Percentiles rank a stretch among this genome's conserved stretches.
These are phyloP conservation scores for Ophidiomyces ophidiicola DNA, from an alignment of 2,329 filamentous ascomycete genomes.

Conservation along the genomic window DNA sequence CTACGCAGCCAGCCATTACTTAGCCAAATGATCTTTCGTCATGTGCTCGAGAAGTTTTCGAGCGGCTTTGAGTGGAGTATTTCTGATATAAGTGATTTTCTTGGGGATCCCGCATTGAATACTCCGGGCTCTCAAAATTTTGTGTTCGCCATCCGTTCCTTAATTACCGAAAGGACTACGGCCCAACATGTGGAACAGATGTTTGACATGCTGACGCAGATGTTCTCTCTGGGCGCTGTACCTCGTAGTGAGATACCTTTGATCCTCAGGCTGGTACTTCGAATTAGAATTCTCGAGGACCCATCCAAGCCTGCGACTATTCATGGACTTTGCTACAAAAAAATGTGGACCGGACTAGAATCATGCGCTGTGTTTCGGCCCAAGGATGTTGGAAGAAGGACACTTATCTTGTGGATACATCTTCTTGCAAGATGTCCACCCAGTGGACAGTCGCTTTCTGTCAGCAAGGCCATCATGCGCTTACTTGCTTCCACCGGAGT, in stretches of 20 bases:
- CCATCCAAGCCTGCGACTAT: conserved; percentile 14
- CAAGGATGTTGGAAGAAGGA: conserved; percentile 22
- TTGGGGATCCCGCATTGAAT: conserved; percentile 29
- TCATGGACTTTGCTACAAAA: conserved; percentile 20
- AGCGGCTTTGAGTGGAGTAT: conserved; percentile 11
- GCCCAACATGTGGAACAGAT: conserved; percentile 17
- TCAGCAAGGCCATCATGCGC: conserved; percentile 23
- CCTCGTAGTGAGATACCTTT: conserved; percentile 23
- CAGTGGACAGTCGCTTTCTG: conserved; percentile 14
- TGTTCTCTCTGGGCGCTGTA: conserved; percentile 27
- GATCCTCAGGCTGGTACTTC: conserved; percentile 24
- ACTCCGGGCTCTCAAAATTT: conserved; percentile 28
- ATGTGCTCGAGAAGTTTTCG: conserved; percentile 19
- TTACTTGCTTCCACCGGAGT: conserved; percentile 11
- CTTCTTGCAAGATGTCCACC: conserved; percentile 18
- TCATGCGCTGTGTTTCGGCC: conserved; percentile 26
- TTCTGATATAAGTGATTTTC: conserved; percentile 23
- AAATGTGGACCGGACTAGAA: conserved; percentile 30
- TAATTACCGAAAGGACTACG: conserved; percentile 16
- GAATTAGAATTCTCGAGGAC: conserved; percentile 13
- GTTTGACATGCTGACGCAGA: conserved; percentile 21
- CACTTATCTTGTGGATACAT: conserved; percentile 25
- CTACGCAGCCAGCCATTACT: conserved; percentile 25
- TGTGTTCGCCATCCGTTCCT: conserved; percentile 20
- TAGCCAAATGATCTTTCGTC: conserved; percentile 27